A percentile compares a stretch with the other conserved stretches of the same genome.
Conservation (phyloP, 352 stramenopile species). For the Hyphochytrium catenoides region DNA sequence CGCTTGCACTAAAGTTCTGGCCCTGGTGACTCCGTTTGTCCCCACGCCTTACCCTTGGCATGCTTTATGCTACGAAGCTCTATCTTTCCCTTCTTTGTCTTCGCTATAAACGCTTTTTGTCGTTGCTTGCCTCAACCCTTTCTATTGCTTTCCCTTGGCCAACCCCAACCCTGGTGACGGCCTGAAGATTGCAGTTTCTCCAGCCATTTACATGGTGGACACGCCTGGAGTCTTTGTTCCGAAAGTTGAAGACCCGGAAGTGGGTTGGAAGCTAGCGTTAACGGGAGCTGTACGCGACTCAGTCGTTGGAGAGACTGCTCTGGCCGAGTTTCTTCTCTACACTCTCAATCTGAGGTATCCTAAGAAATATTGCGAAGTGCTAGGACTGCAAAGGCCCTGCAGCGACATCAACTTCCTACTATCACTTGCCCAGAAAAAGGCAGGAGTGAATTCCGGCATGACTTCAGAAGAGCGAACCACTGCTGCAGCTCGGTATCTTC, state of each 20-base stretch:
- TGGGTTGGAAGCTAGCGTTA: slow-evolving; percentile 49
- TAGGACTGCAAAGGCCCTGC: slow-evolving; percentile 31
- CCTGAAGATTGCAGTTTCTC: too few species aligned
- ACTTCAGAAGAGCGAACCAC: slow-evolving; percentile 31
- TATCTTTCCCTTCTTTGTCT: too few species aligned
- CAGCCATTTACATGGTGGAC: slow-evolving; percentile 61
- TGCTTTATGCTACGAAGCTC: too few species aligned
- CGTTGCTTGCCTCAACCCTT: too few species aligned
- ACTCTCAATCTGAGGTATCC: slow-evolving; percentile 46
- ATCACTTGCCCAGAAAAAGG: slow-evolving; percentile 29
- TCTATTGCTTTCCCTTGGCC: too few species aligned
- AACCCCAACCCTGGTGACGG: too few species aligned
- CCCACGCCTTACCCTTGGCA: too few species aligned
- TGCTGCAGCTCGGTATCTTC: slow-evolving; percentile 33
- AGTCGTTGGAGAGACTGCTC: slow-evolving; percentile 48
- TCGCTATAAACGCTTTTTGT: too few species aligned
- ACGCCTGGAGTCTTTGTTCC: slow-evolving; percentile 65
- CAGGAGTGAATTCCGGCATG: slow-evolving; percentile 47
- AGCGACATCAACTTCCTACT: slow-evolving; percentile 46
- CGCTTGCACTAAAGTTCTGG: too few species aligned
- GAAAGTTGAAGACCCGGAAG: slow-evolving; percentile 43
- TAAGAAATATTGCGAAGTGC: slow-evolving; percentile 40
- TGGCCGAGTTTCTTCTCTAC: slow-evolving; percentile 69
- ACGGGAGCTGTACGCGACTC: slow-evolving; percentile 63
- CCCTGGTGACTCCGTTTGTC: too few species aligned